Conservation (phyloP, 2,329 filamentous ascomycete species). For the Apiospora arundinis region DNA sequence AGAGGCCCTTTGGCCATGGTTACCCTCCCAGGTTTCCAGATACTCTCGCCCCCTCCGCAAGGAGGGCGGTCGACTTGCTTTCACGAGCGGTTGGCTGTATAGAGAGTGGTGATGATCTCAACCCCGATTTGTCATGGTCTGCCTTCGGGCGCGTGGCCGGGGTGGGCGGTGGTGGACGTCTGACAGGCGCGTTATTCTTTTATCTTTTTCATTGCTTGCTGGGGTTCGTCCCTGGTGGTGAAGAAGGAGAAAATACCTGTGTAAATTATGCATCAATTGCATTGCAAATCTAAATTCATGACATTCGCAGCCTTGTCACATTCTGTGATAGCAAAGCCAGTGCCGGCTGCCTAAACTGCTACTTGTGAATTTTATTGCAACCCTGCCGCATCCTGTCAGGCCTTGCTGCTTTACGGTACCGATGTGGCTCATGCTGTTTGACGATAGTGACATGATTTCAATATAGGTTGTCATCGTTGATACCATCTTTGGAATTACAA, state of each 20-base stretch:
- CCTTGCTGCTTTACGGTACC: too few relatives aligned
- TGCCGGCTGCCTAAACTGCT: too few relatives aligned
- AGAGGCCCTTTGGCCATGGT: slow-evolving; percentile 59
- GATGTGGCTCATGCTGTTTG: too few relatives aligned
- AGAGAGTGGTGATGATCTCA: slow-evolving; percentile 96
- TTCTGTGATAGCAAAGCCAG: too few relatives aligned
- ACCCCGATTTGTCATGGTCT: slow-evolving; percentile 69
- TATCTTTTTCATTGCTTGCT: slow-evolving; percentile 61
- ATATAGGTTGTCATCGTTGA: too few relatives aligned
- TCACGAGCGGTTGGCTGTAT: slow-evolving; percentile 59
- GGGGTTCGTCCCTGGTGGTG: slow-evolving; percentile 53
- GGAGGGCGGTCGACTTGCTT: slow-evolving; percentile 56
- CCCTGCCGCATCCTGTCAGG: too few relatives aligned
- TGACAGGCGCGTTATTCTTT: slow-evolving; percentile 72
- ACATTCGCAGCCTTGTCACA: too few relatives aligned
- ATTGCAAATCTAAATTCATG: too few relatives aligned
- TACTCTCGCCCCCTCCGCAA: slow-evolving; percentile 66
- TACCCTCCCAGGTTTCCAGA: slow-evolving; percentile 18
- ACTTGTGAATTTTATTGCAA: too few relatives aligned
- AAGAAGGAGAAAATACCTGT: slow-evolving; percentile 53
- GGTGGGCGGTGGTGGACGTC: slow-evolving; percentile 89
- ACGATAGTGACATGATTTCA: too few relatives aligned
- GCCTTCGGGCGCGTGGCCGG: slow-evolving; percentile 76
- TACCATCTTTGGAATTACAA: too few relatives aligned
- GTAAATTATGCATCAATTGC: background rate